These are phyloP conservation scores for Psilocybe azurescens DNA, from an alignment of 768 basidiomycete genomes.

Conservation along the genomic window DNA sequence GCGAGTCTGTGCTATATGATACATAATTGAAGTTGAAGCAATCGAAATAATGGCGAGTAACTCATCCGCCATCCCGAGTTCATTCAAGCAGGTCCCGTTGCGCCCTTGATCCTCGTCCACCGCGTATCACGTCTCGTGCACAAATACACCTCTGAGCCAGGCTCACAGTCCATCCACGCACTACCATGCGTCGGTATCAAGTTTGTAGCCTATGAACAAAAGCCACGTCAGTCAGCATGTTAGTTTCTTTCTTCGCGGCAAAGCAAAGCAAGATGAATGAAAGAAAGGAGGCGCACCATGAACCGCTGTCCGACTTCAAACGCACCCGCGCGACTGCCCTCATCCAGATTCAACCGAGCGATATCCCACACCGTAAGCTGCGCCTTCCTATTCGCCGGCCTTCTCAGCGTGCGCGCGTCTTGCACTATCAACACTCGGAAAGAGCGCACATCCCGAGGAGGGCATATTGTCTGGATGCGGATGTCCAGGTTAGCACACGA, in stretches of 20 bases:
- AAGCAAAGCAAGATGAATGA: conserved; percentile 7
- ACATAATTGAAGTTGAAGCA: no score
- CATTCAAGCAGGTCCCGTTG: not conserved
- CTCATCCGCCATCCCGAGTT: not conserved
- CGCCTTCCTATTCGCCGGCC: conserved; percentile 61
- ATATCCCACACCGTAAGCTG: conserved; percentile 90
- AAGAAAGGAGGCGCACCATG: conserved; percentile 48
- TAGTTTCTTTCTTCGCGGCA: not conserved
- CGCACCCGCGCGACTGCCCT: conserved; percentile 51
- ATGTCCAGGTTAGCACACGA: not conserved
- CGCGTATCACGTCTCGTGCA: conserved; percentile 67
- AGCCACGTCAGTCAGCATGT: no score
- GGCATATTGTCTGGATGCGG: conserved; percentile 56
- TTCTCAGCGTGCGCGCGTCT: conserved; percentile 61
- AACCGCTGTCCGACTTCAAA: conserved; percentile 73
- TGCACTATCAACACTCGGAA: conserved; percentile 76
- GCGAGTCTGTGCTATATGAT: no score
- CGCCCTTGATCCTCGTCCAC: conserved; percentile 52
- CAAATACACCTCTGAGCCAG: conserved; percentile 72
- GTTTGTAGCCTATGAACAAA: conserved; percentile 60
- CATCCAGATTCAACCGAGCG: conserved; percentile 50
- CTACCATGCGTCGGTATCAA: conserved; percentile 67
- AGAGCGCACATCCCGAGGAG: conserved; percentile 73
- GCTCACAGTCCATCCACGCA: conserved; percentile 73
- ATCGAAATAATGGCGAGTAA: not conserved